Conservation (phyloP, 2,329 filamentous ascomycete genomes). For the Sporothrix phasma region DNA sequence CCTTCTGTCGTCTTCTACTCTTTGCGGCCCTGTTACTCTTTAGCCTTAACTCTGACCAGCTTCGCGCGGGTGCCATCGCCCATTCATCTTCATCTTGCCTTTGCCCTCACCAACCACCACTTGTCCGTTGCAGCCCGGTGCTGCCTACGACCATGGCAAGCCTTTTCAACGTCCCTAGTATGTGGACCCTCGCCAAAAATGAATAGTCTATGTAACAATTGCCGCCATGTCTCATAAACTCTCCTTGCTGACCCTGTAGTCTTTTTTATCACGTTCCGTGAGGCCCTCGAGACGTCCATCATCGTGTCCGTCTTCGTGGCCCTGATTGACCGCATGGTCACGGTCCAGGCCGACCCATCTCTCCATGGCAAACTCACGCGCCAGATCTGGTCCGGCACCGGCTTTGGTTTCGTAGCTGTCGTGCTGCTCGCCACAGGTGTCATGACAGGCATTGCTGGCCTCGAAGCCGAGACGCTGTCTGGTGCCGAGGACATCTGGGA, state of each 20-base stretch:
- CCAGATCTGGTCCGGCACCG: conserved; percentile 61
- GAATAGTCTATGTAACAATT: too few relatives aligned
- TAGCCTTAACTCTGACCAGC: not conserved
- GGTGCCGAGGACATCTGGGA: conserved; percentile 62
- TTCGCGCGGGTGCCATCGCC: not conserved
- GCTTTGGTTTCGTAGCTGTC: conserved; percentile 52
- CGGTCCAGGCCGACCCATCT: conserved; percentile 47
- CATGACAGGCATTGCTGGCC: conserved; percentile 64
- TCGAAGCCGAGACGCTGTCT: conserved; percentile 52
- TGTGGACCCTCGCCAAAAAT: too few relatives aligned
- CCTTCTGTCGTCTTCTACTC: not conserved
- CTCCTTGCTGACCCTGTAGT: conserved; percentile 39
- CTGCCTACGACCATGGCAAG: conserved; percentile 8
- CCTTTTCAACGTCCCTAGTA: conserved; percentile 12
- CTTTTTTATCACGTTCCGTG: conserved; percentile 84
- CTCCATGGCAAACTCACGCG: conserved; percentile 61
- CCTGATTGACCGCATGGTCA: conserved; percentile 73
- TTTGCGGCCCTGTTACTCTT: not conserved
- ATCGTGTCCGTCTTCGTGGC: conserved; percentile 76
- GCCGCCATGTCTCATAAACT: too few relatives aligned
- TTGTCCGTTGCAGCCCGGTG: not conserved
- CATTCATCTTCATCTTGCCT: not conserved
- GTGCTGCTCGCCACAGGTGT: conserved; percentile 55
- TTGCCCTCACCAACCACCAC: not conserved
- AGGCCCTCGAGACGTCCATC: conserved; percentile 72